Conservation (phyloP, 257 asterid genomes). For the Knoxia roxburghii region DNA sequence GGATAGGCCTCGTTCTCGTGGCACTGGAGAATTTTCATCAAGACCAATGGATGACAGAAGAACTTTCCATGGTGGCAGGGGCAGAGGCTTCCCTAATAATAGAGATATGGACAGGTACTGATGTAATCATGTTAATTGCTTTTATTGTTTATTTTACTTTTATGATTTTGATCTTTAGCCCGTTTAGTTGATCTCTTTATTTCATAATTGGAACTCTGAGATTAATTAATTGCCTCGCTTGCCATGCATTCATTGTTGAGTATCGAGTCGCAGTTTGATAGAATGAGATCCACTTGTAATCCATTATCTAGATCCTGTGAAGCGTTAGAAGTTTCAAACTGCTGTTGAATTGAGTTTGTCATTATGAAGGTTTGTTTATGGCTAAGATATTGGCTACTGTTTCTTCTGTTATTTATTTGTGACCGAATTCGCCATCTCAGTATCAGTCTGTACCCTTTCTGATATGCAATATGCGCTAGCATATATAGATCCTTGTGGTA, state of each 20-base stretch:
- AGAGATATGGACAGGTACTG: slow-evolving; percentile 75
- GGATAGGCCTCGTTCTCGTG: slow-evolving; percentile 88
- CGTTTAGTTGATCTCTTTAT: not conserved
- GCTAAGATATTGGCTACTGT: not conserved
- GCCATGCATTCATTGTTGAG: not conserved
- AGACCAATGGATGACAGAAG: slow-evolving; percentile 65
- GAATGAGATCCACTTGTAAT: too few relatives aligned
- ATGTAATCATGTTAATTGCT: not conserved
- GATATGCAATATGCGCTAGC: too few relatives aligned
- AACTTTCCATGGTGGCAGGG: slow-evolving; percentile 66
- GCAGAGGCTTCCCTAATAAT: slow-evolving; percentile 64
- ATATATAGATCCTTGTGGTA: too few relatives aligned
- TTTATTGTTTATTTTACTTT: too few relatives aligned
- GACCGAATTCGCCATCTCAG: not conserved
- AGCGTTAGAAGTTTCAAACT: not conserved
- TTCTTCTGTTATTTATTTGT: too few relatives aligned
- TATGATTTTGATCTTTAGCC: not conserved
- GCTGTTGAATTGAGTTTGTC: not conserved
- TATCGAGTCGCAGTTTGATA: too few relatives aligned
- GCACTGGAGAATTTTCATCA: slow-evolving; percentile 56
- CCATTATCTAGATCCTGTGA: not conserved
- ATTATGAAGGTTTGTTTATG: not conserved
- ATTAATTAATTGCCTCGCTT: not conserved
- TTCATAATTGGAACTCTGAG: not conserved
- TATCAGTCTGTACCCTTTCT: too few relatives aligned